Conservation (phyloP, 129 eudicot genomes). For the Logfia minima region DNA sequence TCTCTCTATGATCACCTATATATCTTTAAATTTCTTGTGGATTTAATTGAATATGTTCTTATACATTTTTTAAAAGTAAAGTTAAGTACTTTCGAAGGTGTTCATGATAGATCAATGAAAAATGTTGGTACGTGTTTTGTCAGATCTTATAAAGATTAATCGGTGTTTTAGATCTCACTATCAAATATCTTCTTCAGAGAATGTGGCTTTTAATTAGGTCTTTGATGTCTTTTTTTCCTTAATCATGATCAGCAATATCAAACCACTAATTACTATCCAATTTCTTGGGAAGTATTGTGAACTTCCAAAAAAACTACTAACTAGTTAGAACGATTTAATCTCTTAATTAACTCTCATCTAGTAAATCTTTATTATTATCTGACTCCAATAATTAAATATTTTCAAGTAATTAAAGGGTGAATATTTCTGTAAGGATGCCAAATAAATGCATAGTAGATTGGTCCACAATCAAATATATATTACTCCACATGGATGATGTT, state of each 20-base stretch:
- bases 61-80: no score
- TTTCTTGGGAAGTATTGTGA: not conserved
- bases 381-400: not conserved
- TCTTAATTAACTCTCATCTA: not conserved
- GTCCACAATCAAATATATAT: not conserved
- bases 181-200: not conserved
- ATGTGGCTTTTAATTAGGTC: not conserved
- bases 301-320: not conserved
- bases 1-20: not conserved
- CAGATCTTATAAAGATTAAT: not conserved
- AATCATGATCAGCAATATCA: not conserved
- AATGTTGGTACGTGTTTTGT: not conserved
- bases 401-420: no score
- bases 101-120: not conserved
- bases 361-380: not conserved
- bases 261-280: not conserved
- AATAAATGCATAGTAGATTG: conserved; percentile 10
- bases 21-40: conserved; percentile 4
- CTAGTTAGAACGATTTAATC: no score
- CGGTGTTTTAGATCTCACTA: not conserved
- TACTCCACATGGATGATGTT: conserved; percentile 30
- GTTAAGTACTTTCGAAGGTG: no score
- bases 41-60: not conserved
- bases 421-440: not conserved
- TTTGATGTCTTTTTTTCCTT: no score